Conservation (phyloP, 2,329 filamentous ascomycete genomes). For the Ploettnerulaceae sp. region DNA sequence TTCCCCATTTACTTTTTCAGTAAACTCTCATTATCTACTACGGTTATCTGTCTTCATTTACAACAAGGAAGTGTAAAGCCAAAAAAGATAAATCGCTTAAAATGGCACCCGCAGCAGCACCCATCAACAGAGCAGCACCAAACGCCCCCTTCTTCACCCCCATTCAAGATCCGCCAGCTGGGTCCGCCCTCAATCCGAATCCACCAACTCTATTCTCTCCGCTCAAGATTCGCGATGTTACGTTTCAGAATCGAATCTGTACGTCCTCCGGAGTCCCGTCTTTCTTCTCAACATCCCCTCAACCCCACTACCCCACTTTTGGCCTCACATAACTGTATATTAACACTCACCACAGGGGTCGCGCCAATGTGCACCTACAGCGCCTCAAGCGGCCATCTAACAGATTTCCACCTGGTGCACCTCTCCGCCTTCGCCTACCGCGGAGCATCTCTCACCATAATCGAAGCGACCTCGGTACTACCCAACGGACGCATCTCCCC, state of each 20-base stretch:
- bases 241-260: conserved; percentile 43
- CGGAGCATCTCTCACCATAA: conserved; percentile 33
- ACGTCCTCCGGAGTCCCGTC: neutral
- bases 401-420: conserved; percentile 34
- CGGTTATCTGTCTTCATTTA: too few species aligned
- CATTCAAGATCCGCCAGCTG: conserved; percentile 28
- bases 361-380: conserved; percentile 44
- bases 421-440: conserved; percentile 32
- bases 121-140: conserved; percentile 21
- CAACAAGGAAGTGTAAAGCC: too few species aligned
- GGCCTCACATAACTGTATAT: neutral
- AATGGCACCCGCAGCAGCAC: too few species aligned
- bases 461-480: conserved; percentile 35
- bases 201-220: conserved; percentile 40
- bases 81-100: too few species aligned
- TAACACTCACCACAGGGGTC: conserved; percentile 33
- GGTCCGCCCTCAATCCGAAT: conserved; percentile 27
- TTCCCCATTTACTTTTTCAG: too few species aligned
- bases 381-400: conserved; percentile 30
- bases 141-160: conserved; percentile 32
- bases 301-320: neutral
- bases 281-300: neutral
- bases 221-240: conserved; percentile 40
- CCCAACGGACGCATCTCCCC: conserved; percentile 34
- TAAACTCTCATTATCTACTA: too few species aligned